Evolutionary conservation across 202 grass and related monocot species (phyloP), one percentile per base, ranked within the genome.

Genomic region (Cymbopogon flexuosus): DNA sequence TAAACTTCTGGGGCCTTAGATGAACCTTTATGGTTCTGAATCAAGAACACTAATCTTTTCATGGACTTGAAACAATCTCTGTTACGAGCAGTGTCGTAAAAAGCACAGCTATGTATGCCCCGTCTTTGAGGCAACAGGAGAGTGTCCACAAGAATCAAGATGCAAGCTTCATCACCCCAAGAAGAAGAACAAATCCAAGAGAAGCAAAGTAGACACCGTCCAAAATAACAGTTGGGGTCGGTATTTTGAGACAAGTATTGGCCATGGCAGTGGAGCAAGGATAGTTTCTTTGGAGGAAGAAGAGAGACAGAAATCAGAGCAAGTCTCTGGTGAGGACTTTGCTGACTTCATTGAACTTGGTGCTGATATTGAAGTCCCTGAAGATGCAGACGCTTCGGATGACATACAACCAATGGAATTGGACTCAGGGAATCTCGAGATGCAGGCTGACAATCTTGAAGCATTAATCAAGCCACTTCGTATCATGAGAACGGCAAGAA

Each of bases 121-220:
- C 0, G 11, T 91, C 72, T 90, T 93, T 61, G 90, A 93, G 86
- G 82, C 85, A 27, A 95, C 89, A 62, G 96, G 96, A 61, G 88
- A 88, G 73, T 99, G 96, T 63, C 77, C 87, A 43, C 90, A 89
- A 79, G 80, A 84, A 85, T 63, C 88, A 60, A 90, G 68, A 79
- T 99, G 96, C 96, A 99, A 91, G 74, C 90, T 96, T 88, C 91
- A 99, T 86, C 96, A 99, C 56, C 96, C 96, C 18, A 95, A 93
- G 84, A 88, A 67, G 52, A 88, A 85, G 67, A 91, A 47, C 73
- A 93, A 91, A 79, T 73, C 82, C 57, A 93, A 84, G 85, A 91
- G 73, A 78, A 85, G 68, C 57, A 94, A 86, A 83, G 30, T 24
- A 43, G 67, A 47, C 59, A 54, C 43, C 24, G 19, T 86, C 5